Conservation (phyloP, 176 grass and related monocot species). For the Oryza rufipogon region DNA sequence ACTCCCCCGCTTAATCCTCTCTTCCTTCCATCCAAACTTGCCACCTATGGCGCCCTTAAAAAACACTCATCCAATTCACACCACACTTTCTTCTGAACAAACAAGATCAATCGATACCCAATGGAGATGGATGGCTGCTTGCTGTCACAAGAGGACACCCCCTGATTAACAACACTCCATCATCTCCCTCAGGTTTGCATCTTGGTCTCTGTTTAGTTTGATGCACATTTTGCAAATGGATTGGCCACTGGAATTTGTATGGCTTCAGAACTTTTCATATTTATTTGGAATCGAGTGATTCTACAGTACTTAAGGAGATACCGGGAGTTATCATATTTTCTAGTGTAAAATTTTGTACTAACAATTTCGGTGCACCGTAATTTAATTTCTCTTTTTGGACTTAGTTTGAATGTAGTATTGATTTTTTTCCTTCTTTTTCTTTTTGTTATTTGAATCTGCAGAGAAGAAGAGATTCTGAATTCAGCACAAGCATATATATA, state of each 20-base stretch:
- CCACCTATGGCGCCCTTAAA: conserved; percentile 20
- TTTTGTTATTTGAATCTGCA: not conserved
- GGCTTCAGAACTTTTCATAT: not conserved
- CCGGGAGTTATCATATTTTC: no score
- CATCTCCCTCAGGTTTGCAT: conserved; percentile 8
- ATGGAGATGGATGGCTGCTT: not conserved
- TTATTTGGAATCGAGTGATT: no score
- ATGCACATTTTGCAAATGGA: not conserved
- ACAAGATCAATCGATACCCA: not conserved
- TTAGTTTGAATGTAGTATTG: not conserved
- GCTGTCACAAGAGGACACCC: not conserved
- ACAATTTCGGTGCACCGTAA: no score
- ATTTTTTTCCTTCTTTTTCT: not conserved
- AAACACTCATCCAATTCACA: conserved; percentile 18
- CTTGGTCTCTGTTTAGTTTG: not conserved
- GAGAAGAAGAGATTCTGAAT: not conserved
- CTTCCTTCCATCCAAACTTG: conserved; percentile 51
- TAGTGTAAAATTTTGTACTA: no score
- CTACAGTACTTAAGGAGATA: no score
- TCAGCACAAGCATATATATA: not conserved
- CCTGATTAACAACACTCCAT: not conserved
- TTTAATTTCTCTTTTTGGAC: no score
- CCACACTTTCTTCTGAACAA: not conserved
- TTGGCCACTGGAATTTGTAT: not conserved
- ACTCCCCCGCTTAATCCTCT: conserved; percentile 56